A percentile compares a stretch with the other conserved stretches of the same genome.
These are phyloP conservation scores for Raphanus hybrid DNA, from an alignment of 441 rosid species.

Conservation along the genomic window DNA sequence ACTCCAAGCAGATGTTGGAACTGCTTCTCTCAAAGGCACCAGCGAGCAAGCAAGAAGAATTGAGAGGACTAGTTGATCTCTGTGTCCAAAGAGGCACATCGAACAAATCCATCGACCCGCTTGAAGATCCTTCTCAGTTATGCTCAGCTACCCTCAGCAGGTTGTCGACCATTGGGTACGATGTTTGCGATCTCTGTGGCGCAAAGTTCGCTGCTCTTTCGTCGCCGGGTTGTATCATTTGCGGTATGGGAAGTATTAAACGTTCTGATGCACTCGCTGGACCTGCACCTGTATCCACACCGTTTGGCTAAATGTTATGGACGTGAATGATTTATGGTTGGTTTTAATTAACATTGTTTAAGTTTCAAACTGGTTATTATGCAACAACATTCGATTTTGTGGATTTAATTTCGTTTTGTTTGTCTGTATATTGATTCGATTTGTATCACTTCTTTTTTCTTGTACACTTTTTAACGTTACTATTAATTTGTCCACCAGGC, in stretches of 20 bases:
- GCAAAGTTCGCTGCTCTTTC: conserved; percentile 96
- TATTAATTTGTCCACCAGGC: background rate
- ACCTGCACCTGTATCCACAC: conserved; percentile 51
- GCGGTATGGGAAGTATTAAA: conserved; percentile 45
- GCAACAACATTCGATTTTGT: conserved; percentile 29
- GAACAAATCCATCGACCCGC: conserved; percentile 93
- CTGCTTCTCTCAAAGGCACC: conserved; percentile 97
- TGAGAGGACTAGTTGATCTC: conserved; percentile 86
- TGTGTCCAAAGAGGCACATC: conserved; percentile 88
- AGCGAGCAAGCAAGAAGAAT: conserved; percentile 84
- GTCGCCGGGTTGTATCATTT: conserved; percentile 90
- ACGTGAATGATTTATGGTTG: background rate
- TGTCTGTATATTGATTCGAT: conserved; percentile 35
- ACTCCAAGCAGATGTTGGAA: conserved; percentile 96
- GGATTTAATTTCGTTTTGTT: conserved; percentile 21
- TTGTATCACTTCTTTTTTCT: too few relatives aligned
- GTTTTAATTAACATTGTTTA: conserved; percentile 4
- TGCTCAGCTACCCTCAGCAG: conserved; percentile 97
- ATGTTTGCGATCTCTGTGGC: conserved; percentile 96
- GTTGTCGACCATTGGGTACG: conserved; percentile 93
- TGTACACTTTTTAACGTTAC: background rate
- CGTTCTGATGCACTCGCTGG: background rate
- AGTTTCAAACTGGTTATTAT: conserved; percentile 5
- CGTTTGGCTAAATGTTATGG: conserved; percentile 63
- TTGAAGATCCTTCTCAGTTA: conserved; percentile 95